A percentile compares a stretch with the other conserved stretches of the same genome.
Evolutionary conservation across 306 rosid species (phyloP).

Genomic region (Lathyrus sativus): DNA sequence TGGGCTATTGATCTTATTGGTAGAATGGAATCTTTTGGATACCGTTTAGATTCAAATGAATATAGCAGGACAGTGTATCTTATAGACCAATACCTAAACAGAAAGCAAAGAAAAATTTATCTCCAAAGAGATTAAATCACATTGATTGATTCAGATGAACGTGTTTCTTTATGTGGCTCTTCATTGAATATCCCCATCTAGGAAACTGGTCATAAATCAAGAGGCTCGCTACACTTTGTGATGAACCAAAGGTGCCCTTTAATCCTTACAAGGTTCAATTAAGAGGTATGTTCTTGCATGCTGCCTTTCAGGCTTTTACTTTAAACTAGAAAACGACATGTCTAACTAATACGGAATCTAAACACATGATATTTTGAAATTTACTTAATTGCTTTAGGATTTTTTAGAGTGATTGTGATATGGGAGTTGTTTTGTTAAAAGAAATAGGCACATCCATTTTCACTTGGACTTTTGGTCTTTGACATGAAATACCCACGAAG

Average conservation of each 20-base stretch:
- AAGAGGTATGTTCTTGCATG: slow-evolving; percentile 21
- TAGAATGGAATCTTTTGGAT: slow-evolving; percentile 62
- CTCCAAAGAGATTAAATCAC: slow-evolving; percentile 11
- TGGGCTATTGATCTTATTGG: slow-evolving; percentile 49
- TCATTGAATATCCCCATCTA: slow-evolving; percentile 20
- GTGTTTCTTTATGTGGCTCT: slow-evolving; percentile 19
- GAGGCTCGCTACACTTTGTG: slow-evolving; percentile 30
- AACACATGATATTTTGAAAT: slow-evolving; percentile 13
- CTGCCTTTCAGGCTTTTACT: slow-evolving; percentile 7
- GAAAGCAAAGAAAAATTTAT: slow-evolving; percentile 9
- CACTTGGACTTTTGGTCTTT: slow-evolving; percentile 38
- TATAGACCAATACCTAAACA: slow-evolving; percentile 17
- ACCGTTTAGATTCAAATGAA: slow-evolving; percentile 34
- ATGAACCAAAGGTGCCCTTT: slow-evolving; percentile 39
- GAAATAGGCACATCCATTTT: slow-evolving; percentile 40
- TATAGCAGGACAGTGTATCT: slow-evolving; percentile 39
- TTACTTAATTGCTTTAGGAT: slow-evolving; percentile 23
- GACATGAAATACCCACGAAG: slow-evolving; percentile 8
- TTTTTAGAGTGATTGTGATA: slow-evolving; percentile 25
- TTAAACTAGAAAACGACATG: slow-evolving; percentile 4
- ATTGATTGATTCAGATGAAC: slow-evolving; percentile 16
- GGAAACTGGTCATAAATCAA: slow-evolving; percentile 29
- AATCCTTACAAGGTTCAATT: slow-evolving; percentile 8
- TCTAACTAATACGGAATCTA: slow-evolving; percentile 11
- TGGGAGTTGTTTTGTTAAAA: slow-evolving; percentile 17